Evolutionary conservation across 257 asterid species (phyloP).

Genomic region (Ilex asprella): DNA sequence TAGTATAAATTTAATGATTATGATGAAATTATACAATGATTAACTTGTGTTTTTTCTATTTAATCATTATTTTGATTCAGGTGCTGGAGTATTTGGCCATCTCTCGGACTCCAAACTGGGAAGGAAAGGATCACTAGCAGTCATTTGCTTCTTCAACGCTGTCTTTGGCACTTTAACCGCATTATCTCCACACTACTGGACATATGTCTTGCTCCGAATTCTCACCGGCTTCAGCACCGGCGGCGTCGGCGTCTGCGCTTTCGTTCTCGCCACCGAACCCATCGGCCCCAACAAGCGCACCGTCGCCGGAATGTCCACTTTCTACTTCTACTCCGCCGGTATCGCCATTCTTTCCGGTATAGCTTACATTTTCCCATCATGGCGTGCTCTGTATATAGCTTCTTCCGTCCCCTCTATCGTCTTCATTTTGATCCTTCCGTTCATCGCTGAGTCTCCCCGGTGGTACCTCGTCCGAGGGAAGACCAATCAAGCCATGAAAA

Average conservation of each 20-base stretch:
- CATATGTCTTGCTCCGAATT: not conserved
- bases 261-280: not conserved
- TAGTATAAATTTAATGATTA: too few relatives aligned
- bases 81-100: conserved; percentile 1
- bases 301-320: not conserved
- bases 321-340: not conserved
- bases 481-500: not conserved
- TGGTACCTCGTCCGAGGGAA: not conserved
- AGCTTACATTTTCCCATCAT: not conserved
- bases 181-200: not conserved
- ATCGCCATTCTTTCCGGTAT: not conserved
- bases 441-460: not conserved
- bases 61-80: not conserved
- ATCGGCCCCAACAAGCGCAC: not conserved
- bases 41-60: too few relatives aligned
- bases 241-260: not conserved
- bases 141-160: not conserved
- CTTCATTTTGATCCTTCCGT: not conserved
- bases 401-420: not conserved
- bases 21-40: too few relatives aligned
- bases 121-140: not conserved
- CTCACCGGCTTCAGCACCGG: conserved; percentile 1
- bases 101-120: not conserved
- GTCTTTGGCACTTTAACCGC: not conserved
- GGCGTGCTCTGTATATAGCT: not conserved